Base-by-base conservation (phyloP, 106 monocot species). In the Narthecium ossifragum region DNA sequence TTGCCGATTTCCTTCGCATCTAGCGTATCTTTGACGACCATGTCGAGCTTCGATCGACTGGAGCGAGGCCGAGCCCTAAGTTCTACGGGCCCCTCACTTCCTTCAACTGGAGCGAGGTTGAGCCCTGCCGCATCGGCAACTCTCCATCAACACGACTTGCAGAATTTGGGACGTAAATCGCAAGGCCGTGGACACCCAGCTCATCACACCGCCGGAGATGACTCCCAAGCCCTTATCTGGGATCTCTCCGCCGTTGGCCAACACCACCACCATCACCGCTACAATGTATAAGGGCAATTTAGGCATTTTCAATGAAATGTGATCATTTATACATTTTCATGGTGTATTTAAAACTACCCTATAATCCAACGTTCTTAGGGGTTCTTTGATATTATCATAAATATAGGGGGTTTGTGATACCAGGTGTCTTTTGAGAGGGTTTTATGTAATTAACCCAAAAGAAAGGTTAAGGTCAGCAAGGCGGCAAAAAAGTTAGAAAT, bases 101-200 rank as follows among this genome's bases (percentile, higher is more conserved):
- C 25, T 98, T 98, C 74, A 90, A 98, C 72, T 98, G 96, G 96
- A 98, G 91, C 68, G 90, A 98, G 61, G 86, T 90, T 4, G 96
- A 96, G 68, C 90, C 96, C 0, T 71, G 96, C 14, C 80, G 96
- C 21, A 75, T 98, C 63, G 96, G 96, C 17, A 98, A 90, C 1
- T 81, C 86, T 91, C 90, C 27, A 81, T 98, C 56, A 90, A 98
- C 61, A 84, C 90, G 55, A 98, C 96, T 13, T 98, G 96, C 63
- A 98, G 90, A 28, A 87, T 98, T 21, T 98, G 96, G 90, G 96
- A 98, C 69, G 78, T 98, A 17, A 90, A 98, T 43, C 66, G 90
- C 5, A 84, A 87, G 73, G 84, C 76, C 41, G 90, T 98, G 2
- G 96, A 90, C 58, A 98, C 96, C 17, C 96, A 98, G 81, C 83